Evolutionary conservation across 805 yeast genomes (phyloP), one percentile per base, ranked within the genome.

Genomic region (Nakazawaea siamensis): DNA sequence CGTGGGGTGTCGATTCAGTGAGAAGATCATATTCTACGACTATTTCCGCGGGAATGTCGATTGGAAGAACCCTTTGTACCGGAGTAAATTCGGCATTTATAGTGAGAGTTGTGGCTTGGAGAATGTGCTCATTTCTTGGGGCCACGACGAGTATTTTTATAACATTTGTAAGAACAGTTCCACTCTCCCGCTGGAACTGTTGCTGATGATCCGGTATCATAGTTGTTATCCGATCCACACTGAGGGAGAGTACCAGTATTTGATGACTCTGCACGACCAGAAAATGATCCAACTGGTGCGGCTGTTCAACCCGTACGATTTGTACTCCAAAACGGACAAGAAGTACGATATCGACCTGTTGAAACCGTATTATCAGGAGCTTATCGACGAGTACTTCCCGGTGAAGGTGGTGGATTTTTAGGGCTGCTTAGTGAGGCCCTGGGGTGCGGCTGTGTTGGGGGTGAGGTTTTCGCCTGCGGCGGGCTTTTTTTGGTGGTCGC

Each of bases 151-250:
- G 49, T 79, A 79, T 54, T 76, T 79, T 82, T 79, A 77, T 44
- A 83, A 78, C 47, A 60, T 79, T 21, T 83, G 83, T 10, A 78
- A 76, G 50, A 62, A 64, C 38, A 79, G 75, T 47, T 75, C 82
- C 11, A 70, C 66, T 1, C 56, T 79, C 30, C 84, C 85, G 2
- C 68, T 66, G 6, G 80, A 77, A 49, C 86, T 72, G 0, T 57
- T 79, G 35, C 85, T 86, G 1, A 79, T 79, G 83, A 78, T 79
- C 31, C 54, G 87, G 40, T 79, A 79, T 50, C 87, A 79, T 51
- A 76, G 84, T 1, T 79, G 79, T 44, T 79, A 79, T 49, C 87
- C 87, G 1, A 76, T 84, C 79, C 87, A 79, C 50, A 72, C 78
- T 40, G 85, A 79, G 47, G 68, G 70, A 33, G 83, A 83, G 1